These are phyloP conservation scores for Pseudohyphozyma bogoriensis DNA, from an alignment of 768 basidiomycete genomes.

Conservation along the genomic window DNA sequence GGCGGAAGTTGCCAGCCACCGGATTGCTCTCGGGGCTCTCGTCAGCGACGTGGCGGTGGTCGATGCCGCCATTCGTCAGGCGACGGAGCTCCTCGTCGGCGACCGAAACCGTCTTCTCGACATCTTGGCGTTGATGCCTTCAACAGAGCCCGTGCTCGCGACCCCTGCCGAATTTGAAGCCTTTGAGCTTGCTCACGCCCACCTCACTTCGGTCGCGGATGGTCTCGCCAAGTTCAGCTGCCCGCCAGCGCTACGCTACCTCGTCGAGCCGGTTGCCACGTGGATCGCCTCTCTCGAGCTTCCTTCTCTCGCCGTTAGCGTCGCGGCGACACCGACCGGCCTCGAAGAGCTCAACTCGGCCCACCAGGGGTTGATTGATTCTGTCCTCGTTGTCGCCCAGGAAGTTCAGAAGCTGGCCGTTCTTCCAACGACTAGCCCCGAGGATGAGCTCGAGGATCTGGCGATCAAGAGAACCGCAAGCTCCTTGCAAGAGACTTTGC, in stretches of 20 bases:
- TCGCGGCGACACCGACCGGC: background rate
- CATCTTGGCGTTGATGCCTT: background rate
- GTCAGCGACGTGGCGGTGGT: background rate
- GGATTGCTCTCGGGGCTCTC: constrained; percentile 2
- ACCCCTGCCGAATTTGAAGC: constrained; percentile 5
- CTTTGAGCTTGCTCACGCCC: background rate
- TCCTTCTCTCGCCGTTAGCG: background rate
- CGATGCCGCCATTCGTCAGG: background rate
- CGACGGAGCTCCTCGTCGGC: background rate
- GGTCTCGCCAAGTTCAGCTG: background rate
- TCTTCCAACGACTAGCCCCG: background rate
- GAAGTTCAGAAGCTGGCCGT: constrained; percentile 15
- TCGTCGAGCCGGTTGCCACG: constrained; percentile 5
- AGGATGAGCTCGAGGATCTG: constrained; percentile 23
- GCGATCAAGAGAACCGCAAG: constrained; percentile 1
- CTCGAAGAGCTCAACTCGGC: constrained; percentile 10
- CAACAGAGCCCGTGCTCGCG: constrained; percentile 7
- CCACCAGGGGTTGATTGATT: constrained; percentile 47
- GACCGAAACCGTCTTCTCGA: constrained; percentile 15
- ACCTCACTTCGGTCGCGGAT: constrained; percentile 1
- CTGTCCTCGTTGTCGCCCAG: constrained; percentile 47
- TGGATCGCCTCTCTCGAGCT: constrained; percentile 5
- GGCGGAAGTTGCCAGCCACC: constrained; percentile 12
- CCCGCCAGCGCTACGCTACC: constrained; percentile 11
- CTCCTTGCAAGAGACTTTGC: background rate